Evolutionary conservation across 192 early-diverging fungal species (phyloP).

Genomic region (Podila clonocystis): DNA sequence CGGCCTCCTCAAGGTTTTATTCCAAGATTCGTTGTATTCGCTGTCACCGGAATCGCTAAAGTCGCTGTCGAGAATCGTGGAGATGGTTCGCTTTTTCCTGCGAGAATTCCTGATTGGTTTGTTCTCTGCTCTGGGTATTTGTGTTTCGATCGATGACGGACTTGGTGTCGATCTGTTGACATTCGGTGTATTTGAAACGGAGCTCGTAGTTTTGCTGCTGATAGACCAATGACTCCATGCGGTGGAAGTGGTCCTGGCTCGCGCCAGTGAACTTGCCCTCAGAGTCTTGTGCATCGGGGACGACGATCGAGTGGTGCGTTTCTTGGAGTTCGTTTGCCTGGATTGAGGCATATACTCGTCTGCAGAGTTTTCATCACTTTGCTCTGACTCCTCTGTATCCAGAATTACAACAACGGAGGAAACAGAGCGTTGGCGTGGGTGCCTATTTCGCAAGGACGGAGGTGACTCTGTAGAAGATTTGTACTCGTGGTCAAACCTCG

Average conservation of each 20-base stretch:
- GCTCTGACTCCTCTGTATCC: not conserved
- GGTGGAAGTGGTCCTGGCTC: not conserved
- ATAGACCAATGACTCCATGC: no score
- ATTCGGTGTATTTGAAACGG: no score
- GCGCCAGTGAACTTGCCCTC: not conserved
- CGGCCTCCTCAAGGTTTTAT: not conserved
- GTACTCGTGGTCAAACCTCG: no score
- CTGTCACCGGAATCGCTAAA: not conserved
- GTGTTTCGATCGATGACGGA: no score
- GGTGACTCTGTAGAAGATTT: no score
- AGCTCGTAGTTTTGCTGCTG: no score
- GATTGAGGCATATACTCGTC: not conserved
- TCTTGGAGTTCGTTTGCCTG: not conserved
- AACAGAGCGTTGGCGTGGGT: no score
- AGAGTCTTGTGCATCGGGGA: constrained; percentile 1
- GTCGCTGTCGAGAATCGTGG: not conserved
- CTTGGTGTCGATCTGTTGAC: no score
- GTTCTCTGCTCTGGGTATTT: not conserved
- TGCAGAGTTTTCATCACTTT: not conserved
- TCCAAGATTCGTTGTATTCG: not conserved
- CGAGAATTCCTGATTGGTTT: not conserved
- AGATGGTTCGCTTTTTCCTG: not conserved
- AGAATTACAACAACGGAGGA: no score
- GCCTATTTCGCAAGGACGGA: no score
- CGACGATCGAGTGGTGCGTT: not conserved